A percentile compares a stretch with the other conserved stretches of the same genome.
Evolutionary conservation across 2,329 filamentous ascomycete genomes (phyloP).

Genomic region (Epicoccum sorghinum): DNA sequence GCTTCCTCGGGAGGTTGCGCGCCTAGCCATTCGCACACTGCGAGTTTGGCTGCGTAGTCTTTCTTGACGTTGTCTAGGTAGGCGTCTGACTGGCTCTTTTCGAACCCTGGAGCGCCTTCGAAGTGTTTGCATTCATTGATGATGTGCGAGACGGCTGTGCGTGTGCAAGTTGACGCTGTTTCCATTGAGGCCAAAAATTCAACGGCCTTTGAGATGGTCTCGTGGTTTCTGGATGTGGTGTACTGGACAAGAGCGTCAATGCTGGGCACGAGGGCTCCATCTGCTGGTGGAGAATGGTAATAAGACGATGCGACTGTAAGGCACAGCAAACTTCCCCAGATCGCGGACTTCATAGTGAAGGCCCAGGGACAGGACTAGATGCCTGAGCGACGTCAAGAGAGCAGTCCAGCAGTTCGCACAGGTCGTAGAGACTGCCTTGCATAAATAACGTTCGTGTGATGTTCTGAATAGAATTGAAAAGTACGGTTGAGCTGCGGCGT

Average conservation of each 20-base stretch:
- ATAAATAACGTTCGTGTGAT: too few relatives aligned
- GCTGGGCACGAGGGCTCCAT: slow-evolving; percentile 21
- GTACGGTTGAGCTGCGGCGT: too few relatives aligned
- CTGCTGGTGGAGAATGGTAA: slow-evolving; percentile 24
- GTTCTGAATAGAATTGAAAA: too few relatives aligned
- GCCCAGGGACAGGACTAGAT: too few relatives aligned
- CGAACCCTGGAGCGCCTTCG: slow-evolving; percentile 41
- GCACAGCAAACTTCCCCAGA: neutral
- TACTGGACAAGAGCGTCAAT: slow-evolving; percentile 30
- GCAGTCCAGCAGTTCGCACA: too few relatives aligned
- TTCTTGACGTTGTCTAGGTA: slow-evolving; percentile 54
- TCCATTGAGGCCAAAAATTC: slow-evolving; percentile 33
- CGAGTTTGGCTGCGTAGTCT: slow-evolving; percentile 66
- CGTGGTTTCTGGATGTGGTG: slow-evolving; percentile 29
- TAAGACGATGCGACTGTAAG: slow-evolving; percentile 9
- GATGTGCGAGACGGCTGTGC: slow-evolving; percentile 58
- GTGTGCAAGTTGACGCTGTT: slow-evolving; percentile 53
- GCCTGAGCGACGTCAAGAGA: too few relatives aligned
- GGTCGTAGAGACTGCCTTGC: too few relatives aligned
- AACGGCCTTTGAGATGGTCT: slow-evolving; percentile 31
- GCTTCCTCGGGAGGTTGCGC: slow-evolving; percentile 49
- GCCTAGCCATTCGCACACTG: slow-evolving; percentile 66
- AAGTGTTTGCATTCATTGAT: slow-evolving; percentile 61
- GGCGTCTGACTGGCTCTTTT: slow-evolving; percentile 32
- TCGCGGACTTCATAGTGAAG: slow-evolving; percentile 2